Evolutionary conservation across 2,329 filamentous ascomycete species (phyloP).

Genomic region (Fusarium devonianum): DNA sequence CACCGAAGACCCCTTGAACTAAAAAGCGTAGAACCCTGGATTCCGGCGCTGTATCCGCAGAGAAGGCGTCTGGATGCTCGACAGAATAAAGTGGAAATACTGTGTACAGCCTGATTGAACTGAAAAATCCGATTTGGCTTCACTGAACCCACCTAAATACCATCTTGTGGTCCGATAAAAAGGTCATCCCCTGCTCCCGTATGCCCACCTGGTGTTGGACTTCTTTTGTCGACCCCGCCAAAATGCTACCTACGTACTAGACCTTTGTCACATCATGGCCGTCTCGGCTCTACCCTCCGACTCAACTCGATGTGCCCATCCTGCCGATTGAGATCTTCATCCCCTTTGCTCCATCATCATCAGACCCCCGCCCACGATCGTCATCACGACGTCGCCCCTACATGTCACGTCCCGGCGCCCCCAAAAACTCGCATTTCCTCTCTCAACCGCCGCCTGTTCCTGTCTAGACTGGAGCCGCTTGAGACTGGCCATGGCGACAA

Average conservation of each 20-base stretch:
- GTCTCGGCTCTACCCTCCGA: constrained; percentile 17
- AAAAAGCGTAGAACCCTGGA: constrained; percentile 17
- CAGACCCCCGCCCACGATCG: constrained; percentile 21
- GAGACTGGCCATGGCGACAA: constrained; percentile 31
- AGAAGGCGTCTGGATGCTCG: background rate
- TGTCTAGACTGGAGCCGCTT: constrained; percentile 4
- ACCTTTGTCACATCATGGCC: constrained; percentile 27
- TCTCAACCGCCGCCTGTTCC: too few species aligned
- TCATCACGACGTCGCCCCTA: constrained; percentile 31
- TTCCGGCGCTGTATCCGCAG: background rate
- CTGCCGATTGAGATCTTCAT: constrained; percentile 33
- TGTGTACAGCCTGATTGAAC: background rate
- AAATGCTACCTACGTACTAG: constrained; percentile 18
- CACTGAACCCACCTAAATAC: background rate
- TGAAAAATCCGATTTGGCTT: background rate
- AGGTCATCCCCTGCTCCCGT: constrained; percentile 13
- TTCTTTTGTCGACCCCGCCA: constrained; percentile 38
- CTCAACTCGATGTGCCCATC: constrained; percentile 26
- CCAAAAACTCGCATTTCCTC: too few species aligned
- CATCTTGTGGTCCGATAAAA: background rate
- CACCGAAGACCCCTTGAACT: too few species aligned
- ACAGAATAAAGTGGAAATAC: background rate
- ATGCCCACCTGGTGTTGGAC: constrained; percentile 9
- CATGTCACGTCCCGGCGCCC: constrained; percentile 20
- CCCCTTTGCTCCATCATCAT: constrained; percentile 13